Evolutionary conservation across 2,329 filamentous ascomycete genomes (phyloP).

Genomic region (Penicillium italicum): DNA sequence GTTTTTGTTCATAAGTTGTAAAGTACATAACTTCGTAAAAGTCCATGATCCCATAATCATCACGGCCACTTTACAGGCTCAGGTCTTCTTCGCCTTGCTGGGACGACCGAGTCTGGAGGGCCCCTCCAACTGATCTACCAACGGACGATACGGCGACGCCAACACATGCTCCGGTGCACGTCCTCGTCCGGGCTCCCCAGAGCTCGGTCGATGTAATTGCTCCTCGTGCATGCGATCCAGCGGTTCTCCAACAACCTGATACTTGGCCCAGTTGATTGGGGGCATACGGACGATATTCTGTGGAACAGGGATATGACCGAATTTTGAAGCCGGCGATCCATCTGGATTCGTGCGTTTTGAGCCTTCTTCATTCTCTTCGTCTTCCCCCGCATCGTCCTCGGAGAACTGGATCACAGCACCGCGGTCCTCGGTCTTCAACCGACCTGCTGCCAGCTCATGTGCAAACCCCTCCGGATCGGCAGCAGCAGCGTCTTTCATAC

Average conservation of each 20-base stretch:
- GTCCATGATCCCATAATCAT: slow-evolving; percentile 12
- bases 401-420: slow-evolving; percentile 37
- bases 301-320: slow-evolving; percentile 66
- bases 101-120: slow-evolving; percentile 29
- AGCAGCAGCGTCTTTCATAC: slow-evolving; percentile 67
- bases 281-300: slow-evolving; percentile 84
- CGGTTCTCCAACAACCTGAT: slow-evolving; percentile 80
- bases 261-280: slow-evolving; percentile 91
- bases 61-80: slow-evolving; percentile 8
- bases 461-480: slow-evolving; percentile 69
- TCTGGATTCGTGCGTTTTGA: slow-evolving; percentile 15
- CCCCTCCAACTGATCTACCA: slow-evolving; percentile 50
- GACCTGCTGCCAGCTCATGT: slow-evolving; percentile 62
- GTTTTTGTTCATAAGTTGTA: not conserved
- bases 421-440: slow-evolving; percentile 46
- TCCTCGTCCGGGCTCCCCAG: slow-evolving; percentile 40
- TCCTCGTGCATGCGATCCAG: slow-evolving; percentile 82
- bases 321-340: slow-evolving; percentile 33
- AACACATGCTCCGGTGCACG: slow-evolving; percentile 50
- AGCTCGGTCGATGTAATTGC: slow-evolving; percentile 62
- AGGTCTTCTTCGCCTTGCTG: slow-evolving; percentile 36
- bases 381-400: slow-evolving; percentile 36
- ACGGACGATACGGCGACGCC: slow-evolving; percentile 59
- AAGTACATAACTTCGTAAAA: slow-evolving; percentile 24
- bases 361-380: slow-evolving; percentile 33